These are phyloP conservation scores for Boletus sensibilis DNA, from an alignment of 768 basidiomycete species.

Conservation along the genomic window DNA sequence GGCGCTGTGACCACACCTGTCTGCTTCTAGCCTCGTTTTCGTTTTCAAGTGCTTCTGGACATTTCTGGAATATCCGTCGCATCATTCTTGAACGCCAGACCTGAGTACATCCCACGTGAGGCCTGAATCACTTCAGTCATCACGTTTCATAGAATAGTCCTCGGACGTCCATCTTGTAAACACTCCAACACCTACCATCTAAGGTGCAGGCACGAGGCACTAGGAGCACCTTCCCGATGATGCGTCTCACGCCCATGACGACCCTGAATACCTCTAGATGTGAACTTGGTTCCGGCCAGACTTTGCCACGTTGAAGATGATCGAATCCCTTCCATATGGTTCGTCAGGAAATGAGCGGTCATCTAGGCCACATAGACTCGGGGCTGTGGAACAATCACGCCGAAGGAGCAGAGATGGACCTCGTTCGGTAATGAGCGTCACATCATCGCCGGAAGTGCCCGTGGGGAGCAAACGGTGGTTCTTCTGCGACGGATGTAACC, in stretches of 20 bases:
- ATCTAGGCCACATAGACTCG: constrained; percentile 1
- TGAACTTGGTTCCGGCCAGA: background rate
- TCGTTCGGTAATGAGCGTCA: constrained; percentile 12
- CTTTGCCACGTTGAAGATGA: constrained; percentile 5
- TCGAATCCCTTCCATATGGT: background rate
- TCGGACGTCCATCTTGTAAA: constrained; percentile 24
- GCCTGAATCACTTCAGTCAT: background rate
- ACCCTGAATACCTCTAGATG: constrained; percentile 22
- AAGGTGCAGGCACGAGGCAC: constrained; percentile 33
- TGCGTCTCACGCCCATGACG: constrained; percentile 27
- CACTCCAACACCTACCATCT: constrained; percentile 6
- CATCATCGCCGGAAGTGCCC: constrained; percentile 20
- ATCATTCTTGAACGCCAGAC: background rate
- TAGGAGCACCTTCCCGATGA: constrained; percentile 12
- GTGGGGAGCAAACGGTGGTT: constrained; percentile 16
- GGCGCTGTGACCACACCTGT: background rate
- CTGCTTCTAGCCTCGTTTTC: constrained; percentile 5
- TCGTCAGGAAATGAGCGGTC: constrained; percentile 1
- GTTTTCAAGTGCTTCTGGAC: constrained; percentile 11
- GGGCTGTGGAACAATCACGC: constrained; percentile 1
- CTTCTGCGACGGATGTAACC: constrained; percentile 24
- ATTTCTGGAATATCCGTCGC: constrained; percentile 17
- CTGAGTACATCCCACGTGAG: constrained; percentile 12
- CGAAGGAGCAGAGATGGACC: background rate
- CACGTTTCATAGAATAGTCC: constrained; percentile 26